A percentile compares a stretch with the other conserved stretches of the same genome.
Conservation (phyloP, 208 protist genomes). For the Acanthamoeba culbertsoni region DNA sequence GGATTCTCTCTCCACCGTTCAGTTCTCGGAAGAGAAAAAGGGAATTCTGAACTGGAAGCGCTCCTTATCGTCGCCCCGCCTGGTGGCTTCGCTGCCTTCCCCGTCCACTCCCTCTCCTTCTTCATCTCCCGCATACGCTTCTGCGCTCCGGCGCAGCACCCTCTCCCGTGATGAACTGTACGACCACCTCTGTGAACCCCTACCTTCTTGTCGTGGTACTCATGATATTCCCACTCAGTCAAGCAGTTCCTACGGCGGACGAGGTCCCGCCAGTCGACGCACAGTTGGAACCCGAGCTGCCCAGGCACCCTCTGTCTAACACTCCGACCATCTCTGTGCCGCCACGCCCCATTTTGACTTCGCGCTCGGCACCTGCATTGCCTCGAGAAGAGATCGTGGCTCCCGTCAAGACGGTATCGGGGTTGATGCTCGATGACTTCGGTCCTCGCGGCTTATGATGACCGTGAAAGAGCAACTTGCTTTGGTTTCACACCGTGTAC, state of each 20-base stretch:
- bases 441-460: background rate
- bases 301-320: too few species aligned
- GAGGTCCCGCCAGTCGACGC: too few species aligned
- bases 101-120: background rate
- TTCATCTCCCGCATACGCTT: background rate
- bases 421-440: background rate
- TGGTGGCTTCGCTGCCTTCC: background rate
- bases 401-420: background rate
- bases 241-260: too few species aligned
- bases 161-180: background rate
- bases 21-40: background rate
- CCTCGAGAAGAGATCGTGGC: background rate
- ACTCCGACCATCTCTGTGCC: too few species aligned
- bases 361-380: background rate
- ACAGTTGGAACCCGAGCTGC: too few species aligned
- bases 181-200: background rate
- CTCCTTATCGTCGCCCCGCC: background rate
- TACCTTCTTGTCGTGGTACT: background rate
- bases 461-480: too few species aligned
- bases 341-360: too few species aligned
- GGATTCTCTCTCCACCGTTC: background rate
- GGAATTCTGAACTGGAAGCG: background rate
- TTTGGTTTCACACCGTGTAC: too few species aligned
- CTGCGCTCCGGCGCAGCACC: background rate
- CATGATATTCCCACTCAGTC: background rate